A percentile compares a stretch with the other conserved stretches of the same genome.
These are phyloP conservation scores for Pyrus communis DNA, from an alignment of 306 rosid species.

Conservation along the genomic window DNA sequence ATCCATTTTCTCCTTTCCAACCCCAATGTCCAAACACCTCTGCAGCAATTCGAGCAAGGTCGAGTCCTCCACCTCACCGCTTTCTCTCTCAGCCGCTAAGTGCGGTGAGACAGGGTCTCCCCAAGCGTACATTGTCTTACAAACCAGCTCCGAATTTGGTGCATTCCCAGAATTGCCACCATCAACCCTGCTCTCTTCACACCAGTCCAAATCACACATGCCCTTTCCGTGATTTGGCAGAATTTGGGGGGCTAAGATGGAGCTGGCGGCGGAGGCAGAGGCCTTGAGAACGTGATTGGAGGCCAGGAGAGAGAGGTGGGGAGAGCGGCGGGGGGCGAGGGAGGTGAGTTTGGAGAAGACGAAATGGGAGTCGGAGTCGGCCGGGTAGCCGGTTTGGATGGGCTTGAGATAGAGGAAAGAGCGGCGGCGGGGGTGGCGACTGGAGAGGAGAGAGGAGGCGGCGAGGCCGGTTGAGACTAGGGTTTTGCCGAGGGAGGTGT, in stretches of 20 bases:
- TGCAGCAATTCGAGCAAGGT: slow-evolving; percentile 37
- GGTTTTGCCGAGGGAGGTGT: slow-evolving; percentile 89
- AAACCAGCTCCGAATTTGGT: slow-evolving; percentile 39
- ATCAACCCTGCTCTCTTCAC: slow-evolving; percentile 13
- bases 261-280: slow-evolving; percentile 29
- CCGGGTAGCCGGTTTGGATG: slow-evolving; percentile 78
- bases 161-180: slow-evolving; percentile 15
- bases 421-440: background rate
- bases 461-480: slow-evolving; percentile 90
- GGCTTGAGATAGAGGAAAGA: slow-evolving; percentile 80
- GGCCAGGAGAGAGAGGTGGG: slow-evolving; percentile 33
- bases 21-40: slow-evolving; percentile 38
- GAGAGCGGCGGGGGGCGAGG: slow-evolving; percentile 33
- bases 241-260: background rate
- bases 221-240: background rate
- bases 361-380: slow-evolving; percentile 83
- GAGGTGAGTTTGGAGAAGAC: slow-evolving; percentile 42
- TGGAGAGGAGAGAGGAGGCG: slow-evolving; percentile 44
- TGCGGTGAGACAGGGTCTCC: slow-evolving; percentile 80
- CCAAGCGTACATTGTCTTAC: slow-evolving; percentile 91
- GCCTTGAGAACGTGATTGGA: slow-evolving; percentile 47
- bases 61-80: slow-evolving; percentile 44
- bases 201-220: slow-evolving; percentile 16
- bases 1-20: slow-evolving; percentile 25
- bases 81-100: slow-evolving; percentile 74